A percentile compares a stretch with the other conserved stretches of the same genome.
phyloP scores from a whole-genome alignment of 2,329 filamentous ascomycete genomes.

The Ophiobolus disseminans region DNA sequence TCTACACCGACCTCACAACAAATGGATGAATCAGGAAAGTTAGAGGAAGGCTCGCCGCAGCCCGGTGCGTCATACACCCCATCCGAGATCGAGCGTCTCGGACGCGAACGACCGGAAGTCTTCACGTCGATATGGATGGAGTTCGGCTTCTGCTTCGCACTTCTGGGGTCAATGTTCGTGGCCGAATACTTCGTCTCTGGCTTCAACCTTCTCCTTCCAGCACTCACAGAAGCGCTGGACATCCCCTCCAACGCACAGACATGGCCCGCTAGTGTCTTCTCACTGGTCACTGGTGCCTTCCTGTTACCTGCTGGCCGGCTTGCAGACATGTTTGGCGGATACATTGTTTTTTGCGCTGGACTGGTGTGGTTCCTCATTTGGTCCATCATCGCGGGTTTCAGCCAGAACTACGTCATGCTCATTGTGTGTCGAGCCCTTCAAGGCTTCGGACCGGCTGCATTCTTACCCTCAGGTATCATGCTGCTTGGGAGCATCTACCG shows the following conservation, averaged over 20 bases:
- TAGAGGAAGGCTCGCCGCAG: constrained; percentile 22
- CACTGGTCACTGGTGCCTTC: constrained; percentile 46
- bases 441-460: constrained; percentile 75
- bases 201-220: constrained; percentile 73
- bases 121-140: constrained; percentile 65
- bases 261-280: constrained; percentile 50
- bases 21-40: constrained; percentile 7
- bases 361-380: constrained; percentile 70
- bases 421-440: constrained; percentile 77
- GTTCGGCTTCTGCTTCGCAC: constrained; percentile 66
- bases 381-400: constrained; percentile 74
- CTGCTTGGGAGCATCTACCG: constrained; percentile 70
- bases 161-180: constrained; percentile 69
- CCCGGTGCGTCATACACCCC: constrained; percentile 28
- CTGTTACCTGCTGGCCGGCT: constrained; percentile 60
- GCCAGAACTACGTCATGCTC: constrained; percentile 71
- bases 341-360: constrained; percentile 70
- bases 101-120: constrained; percentile 65
- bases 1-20: neutral
- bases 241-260: constrained; percentile 70
- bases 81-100: constrained; percentile 63
- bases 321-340: constrained; percentile 67
- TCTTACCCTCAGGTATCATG: constrained; percentile 72
- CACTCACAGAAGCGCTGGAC: constrained; percentile 65
- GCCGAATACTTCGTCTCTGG: constrained; percentile 79